These are phyloP conservation scores for Triticum turgidum DNA, from an alignment of 176 grass and related monocot species.

Conservation along the genomic window DNA sequence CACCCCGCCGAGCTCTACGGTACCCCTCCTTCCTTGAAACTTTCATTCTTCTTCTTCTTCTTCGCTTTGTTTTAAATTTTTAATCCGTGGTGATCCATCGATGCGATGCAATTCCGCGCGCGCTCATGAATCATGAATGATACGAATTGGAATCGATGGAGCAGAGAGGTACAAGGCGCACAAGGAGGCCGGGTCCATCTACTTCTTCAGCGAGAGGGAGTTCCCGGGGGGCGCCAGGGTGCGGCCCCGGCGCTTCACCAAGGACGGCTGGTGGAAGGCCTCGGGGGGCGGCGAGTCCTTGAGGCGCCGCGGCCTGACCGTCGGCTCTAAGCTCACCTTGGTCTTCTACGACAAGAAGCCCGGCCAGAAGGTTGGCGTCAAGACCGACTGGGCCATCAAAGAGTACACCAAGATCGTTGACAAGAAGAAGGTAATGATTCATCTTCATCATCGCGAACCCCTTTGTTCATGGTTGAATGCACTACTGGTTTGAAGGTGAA, in stretches of 20 bases:
- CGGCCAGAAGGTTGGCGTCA: neutral
- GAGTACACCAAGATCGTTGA: slow-evolving; percentile 17
- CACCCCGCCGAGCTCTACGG: slow-evolving; percentile 41
- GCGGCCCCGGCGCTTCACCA: neutral
- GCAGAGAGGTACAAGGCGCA: neutral
- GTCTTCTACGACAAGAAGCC: slow-evolving; percentile 22
- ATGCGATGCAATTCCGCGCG: neutral
- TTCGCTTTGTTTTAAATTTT: neutral
- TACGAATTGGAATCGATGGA: too few relatives aligned
- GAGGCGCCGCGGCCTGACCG: neutral
- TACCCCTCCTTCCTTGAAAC: neutral
- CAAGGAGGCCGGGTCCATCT: slow-evolving; percentile 28
- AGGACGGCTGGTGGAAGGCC: slow-evolving; percentile 27
- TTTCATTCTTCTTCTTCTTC: neutral
- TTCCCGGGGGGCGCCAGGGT: neutral
- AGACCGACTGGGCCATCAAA: slow-evolving; percentile 30
- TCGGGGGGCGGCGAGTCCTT: neutral
- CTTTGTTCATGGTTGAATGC: neutral
- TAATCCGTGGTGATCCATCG: neutral
- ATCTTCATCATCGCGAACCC: neutral
- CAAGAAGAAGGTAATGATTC: neutral
- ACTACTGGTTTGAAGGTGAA: neutral
- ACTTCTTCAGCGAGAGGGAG: slow-evolving; percentile 30
- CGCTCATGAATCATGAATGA: too few relatives aligned
- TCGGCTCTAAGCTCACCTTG: slow-evolving; percentile 23